Base-by-base conservation (phyloP, 805 yeast genomes). In the Pichia nakasei region DNA sequence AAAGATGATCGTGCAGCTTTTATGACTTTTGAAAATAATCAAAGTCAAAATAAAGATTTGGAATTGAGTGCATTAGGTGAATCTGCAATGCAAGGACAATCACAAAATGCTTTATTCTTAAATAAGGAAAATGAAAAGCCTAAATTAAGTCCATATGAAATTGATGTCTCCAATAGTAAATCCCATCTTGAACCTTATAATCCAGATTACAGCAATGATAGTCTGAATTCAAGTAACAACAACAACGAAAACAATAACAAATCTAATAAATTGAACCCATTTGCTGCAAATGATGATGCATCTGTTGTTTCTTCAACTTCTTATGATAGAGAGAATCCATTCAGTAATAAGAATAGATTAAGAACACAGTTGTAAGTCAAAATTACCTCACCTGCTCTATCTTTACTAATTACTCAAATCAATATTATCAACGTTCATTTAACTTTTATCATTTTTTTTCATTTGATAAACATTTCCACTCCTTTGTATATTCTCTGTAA, bases 1-100 rank as follows among this genome's bases (percentile, higher is more conserved):
- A 84, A 83, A 55, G 98, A 93, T 63, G 98, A 93, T 60, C 78
- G 98, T 60, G 93, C 85, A 41, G 85, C 96, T n/a, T 93, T 93
- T 62, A 85, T 93, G 58, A 89, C 89, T 49, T 73, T 81, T 55
- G 69, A 71, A 44, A 79, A 69, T 44, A 53, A 38, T n/a, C 52
- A 53, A n/a, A 63, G 63, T 29, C 57, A 61, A 51, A 60, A 61
- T 39, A 72, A 66, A 24, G 80, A 72, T 48, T 67, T 80, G 48
- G 91, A 83, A 63, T 70, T 83, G 50, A 78, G 78, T 58, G 91
- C 85, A 1, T 69, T 83, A 42, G 89, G 88, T 27, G 83, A 82
- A 3, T 71, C 80, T 22, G 81, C 80, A 34, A 75, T 75, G 80
- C 73, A 72, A 55, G 82, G 81, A 18, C 81, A 76, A 53, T 79